These are phyloP conservation scores for Auriscalpium microsporum DNA, from an alignment of 768 basidiomycete species.

Conservation along the genomic window DNA sequence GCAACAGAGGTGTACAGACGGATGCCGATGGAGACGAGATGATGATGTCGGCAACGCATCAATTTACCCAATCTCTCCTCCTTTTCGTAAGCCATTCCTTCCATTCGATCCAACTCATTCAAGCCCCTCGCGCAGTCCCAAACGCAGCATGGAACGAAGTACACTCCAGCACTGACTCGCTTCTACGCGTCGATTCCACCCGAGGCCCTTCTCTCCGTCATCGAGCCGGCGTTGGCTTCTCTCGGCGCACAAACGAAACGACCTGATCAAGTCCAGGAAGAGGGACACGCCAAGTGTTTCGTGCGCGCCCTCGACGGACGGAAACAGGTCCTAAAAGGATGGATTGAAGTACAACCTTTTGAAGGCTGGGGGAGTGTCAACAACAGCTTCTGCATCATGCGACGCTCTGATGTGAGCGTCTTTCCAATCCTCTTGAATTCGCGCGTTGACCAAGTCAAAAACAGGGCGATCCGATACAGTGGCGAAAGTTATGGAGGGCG, in stretches of 20 bases:
- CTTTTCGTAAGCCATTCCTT: conserved; percentile 53
- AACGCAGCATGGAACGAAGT: conserved; percentile 66
- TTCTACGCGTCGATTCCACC: conserved; percentile 66
- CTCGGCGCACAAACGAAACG: conserved; percentile 31
- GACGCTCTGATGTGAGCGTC: conserved; percentile 49
- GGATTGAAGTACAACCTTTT: conserved; percentile 64
- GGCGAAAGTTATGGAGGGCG: conserved; percentile 69
- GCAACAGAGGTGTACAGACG: conserved; percentile 20
- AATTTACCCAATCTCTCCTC: conserved; percentile 75
- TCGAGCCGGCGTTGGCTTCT: conserved; percentile 46
- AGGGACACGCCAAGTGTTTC: conserved; percentile 27
- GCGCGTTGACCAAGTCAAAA: background rate
- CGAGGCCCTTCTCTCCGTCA: conserved; percentile 38
- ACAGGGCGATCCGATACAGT: conserved; percentile 71
- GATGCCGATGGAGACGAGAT: conserved; percentile 52
- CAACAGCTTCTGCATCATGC: conserved; percentile 65
- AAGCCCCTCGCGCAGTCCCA: conserved; percentile 48
- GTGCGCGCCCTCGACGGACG: conserved; percentile 66
- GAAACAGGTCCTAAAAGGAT: conserved; percentile 61
- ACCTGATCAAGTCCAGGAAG: conserved; percentile 3
- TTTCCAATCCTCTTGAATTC: background rate
- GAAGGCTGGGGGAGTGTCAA: conserved; percentile 30
- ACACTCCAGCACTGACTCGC: conserved; percentile 69
- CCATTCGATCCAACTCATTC: background rate
- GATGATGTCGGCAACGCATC: conserved; percentile 51